A percentile compares a stretch with the other conserved stretches of the same genome.
These are phyloP conservation scores for Fusarium brevicatenulatum DNA, from an alignment of 2,329 filamentous ascomycete species.

Conservation along the genomic window DNA sequence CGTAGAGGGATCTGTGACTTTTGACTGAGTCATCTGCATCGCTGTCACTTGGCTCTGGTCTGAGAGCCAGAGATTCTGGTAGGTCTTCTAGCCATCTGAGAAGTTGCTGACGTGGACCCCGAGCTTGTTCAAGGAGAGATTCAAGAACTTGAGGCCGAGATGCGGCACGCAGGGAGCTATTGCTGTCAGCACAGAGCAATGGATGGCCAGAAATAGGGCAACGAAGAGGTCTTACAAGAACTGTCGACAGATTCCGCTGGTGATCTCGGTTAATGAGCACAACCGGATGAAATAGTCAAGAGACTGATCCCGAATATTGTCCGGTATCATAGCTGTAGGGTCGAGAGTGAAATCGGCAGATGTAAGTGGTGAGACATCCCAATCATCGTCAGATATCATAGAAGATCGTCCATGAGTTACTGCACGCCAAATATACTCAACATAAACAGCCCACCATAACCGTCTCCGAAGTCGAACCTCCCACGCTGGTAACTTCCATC, in stretches of 20 bases:
- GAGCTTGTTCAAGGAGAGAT: neutral
- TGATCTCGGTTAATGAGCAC: neutral
- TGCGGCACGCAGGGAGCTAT: neutral
- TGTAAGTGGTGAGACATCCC: neutral
- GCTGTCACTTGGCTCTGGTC: neutral
- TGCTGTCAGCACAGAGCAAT: neutral
- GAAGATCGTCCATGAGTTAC: neutral
- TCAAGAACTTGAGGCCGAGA: neutral
- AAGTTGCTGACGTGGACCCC: neutral
- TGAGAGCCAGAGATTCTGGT: rapidly evolving
- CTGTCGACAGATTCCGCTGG: neutral
- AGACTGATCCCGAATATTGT: neutral
- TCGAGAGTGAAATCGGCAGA: neutral
- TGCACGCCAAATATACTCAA: slow-evolving; percentile 4
- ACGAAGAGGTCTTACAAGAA: neutral
- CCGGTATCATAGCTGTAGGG: neutral
- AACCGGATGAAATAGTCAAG: neutral
- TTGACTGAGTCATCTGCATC: neutral
- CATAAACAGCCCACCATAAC: slow-evolving; percentile 3
- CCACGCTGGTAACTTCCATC: neutral
- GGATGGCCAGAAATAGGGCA: rapidly evolving
- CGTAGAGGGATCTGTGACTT: slow-evolving; percentile 2
- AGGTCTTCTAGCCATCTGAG: neutral
- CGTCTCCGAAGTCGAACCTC: neutral
- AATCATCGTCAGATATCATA: neutral